These are phyloP conservation scores for Cryomyces antarcticus DNA, from an alignment of 495 filamentous ascomycete species.

Conservation along the genomic window DNA sequence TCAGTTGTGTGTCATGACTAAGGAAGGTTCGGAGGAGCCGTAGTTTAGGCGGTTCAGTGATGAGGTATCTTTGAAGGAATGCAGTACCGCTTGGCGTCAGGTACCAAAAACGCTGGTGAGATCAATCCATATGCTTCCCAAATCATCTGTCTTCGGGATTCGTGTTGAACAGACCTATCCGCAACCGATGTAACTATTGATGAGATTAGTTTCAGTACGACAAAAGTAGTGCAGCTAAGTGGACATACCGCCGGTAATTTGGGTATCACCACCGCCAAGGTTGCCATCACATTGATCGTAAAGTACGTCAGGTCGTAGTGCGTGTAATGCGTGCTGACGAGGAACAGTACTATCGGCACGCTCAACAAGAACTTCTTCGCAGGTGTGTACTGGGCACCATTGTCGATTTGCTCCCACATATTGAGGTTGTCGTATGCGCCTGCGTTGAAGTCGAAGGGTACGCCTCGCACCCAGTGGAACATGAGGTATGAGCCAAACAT, in stretches of 20 bases:
- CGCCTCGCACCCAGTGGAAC: conserved; percentile 96
- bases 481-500: conserved; percentile 98
- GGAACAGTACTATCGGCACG: conserved; percentile 82
- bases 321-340: conserved; percentile 95
- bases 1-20: no score
- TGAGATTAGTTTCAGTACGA: not conserved
- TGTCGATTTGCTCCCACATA: conserved; percentile 99
- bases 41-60: no score
- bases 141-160: no score
- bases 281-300: conserved; percentile 85
- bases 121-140: no score
- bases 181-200: not conserved
- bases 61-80: no score
- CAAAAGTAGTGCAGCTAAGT: not conserved
- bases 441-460: conserved; percentile 98
- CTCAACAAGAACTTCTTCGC: conserved; percentile 94
- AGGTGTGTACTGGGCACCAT: conserved; percentile 95
- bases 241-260: conserved; percentile 75
- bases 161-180: not conserved
- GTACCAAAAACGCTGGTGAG: no score
- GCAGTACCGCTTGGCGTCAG: no score
- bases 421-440: conserved; percentile 97
- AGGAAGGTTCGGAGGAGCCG: no score
- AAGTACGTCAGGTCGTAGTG: conserved; percentile 95
- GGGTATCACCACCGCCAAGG: conserved; percentile 78